Evolutionary conservation across 2,329 filamentous ascomycete genomes (phyloP).

Genomic region (Tolypocladium ovalisporum): DNA sequence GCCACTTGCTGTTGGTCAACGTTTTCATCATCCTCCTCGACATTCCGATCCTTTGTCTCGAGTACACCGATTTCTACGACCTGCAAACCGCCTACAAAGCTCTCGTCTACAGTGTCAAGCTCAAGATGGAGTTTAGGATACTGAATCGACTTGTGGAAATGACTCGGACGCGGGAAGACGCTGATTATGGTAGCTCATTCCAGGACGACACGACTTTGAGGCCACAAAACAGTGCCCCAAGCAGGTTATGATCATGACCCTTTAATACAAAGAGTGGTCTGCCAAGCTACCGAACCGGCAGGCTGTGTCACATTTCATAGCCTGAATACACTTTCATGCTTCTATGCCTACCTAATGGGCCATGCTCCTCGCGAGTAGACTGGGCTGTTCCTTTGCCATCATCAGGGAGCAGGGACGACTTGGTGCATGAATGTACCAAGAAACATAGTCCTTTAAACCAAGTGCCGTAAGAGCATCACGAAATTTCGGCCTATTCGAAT

Average conservation of each 20-base stretch:
- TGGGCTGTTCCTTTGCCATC: no score
- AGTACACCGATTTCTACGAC: constrained; percentile 16
- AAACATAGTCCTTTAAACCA: no score
- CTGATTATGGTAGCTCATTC: not conserved
- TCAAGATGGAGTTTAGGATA: constrained; percentile 22
- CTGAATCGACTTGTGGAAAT: constrained; percentile 19
- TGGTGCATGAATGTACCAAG: no score
- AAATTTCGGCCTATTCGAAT: no score
- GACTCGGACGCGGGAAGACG: not conserved
- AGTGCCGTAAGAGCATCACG: no score
- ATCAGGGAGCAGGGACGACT: no score
- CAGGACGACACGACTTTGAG: not conserved
- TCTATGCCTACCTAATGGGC: no score
- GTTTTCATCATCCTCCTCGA: constrained; percentile 29
- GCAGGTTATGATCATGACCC: not conserved
- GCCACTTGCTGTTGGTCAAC: constrained; percentile 30
- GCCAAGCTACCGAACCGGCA: no score
- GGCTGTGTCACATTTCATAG: no score
- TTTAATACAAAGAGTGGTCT: no score
- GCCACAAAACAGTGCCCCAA: not conserved
- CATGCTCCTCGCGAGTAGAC: no score
- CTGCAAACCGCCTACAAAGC: constrained; percentile 20
- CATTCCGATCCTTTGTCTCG: constrained; percentile 18
- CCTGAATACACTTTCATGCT: no score
- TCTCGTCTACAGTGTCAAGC: constrained; percentile 19